Base-by-base conservation (phyloP, 2,329 filamentous ascomycete species). In the Polytolypa hystricis region DNA sequence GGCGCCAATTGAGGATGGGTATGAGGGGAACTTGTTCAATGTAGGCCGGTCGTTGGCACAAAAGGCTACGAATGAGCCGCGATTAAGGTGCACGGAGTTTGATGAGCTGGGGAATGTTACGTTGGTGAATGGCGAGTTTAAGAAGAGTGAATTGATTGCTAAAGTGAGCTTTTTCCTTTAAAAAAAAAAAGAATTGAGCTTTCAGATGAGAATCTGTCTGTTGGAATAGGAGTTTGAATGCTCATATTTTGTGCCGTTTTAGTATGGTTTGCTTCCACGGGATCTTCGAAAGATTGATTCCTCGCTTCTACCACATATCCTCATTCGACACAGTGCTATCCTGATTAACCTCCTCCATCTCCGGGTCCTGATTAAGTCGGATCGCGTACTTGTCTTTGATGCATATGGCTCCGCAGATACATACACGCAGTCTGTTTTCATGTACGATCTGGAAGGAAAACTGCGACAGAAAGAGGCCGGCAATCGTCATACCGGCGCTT, bases 211-310 rank as follows among this genome's bases (percentile, higher is more conserved):
- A 8, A n/a, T 26, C 15, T 8, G 15, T 6, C 11, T 8, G 15
- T 30, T 17, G 9, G 8, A 4, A 14, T 10, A 4, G 8, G 18
- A 19, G n/a, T 14, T 7, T 20, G 5, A 11, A 28, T 11, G 25
- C 14, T 39, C 18, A 8, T 23, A 31, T 30, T 35, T 23, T 32
- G 21, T 38, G 33, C 28, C 26, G 4, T 42, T 41, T 47, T 46
- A 89, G 83, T 95, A 94, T 56, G 87, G 87, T 28, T 73, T 96
- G 17, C 73, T 95, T 33, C 89, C 91, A 38, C 87, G 91, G 43
- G 91, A 98, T 66, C 69, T 98, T 39, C 83, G 91, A 51, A 98
- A 98, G 64, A 95, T 98, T 53, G 91, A 98, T 58, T 95, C 87
- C 10, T 94, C 85, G 40, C 84, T 93, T 42, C 74, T 98, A 15